Evolutionary conservation across 345 rosid genomes (phyloP), one percentile per base, ranked within the genome.

Genomic region (Corchorus capsularis): DNA sequence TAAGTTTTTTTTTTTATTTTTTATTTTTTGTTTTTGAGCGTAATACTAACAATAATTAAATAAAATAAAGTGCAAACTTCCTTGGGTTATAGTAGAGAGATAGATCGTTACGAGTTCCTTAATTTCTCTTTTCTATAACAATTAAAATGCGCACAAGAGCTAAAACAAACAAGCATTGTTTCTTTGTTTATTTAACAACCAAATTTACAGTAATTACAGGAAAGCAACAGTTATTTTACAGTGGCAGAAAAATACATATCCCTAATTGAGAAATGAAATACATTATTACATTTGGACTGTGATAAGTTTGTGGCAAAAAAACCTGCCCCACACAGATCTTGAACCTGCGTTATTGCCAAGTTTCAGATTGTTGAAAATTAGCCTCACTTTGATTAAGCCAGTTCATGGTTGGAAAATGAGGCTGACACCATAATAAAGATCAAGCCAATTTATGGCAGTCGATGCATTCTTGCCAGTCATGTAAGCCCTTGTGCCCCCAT

Each of bases 131-230:
- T 87, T 84, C 83, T 93, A 87, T 81, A 92, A 88, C 79, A 94
- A 87, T 63, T 91, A 83, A 79, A 89, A 88, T 49, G 83, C 84
- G 6, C 83, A 84, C 59, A 83, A 87, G 87, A 93, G 89, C 45
- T 86, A 89, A 59, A 84, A 79, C 81, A 41, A 56, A 3, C n/a
- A 2, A 27, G 4, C n/a, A 34, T 0, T 0, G 15, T 14, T 15
- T 15, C n/a, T 2, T 14, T 34, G 66, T 14, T 13, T 27, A 27
- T 27, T 62, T 62, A 34, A 34, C 66, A 5, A 50, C 50, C 8
- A 64, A 8, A 41, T 39, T 16, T 9, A 39, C 49, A 41, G 27
- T 41, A 64, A 19, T 41, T 64, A 64, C 27, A 41, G 8, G 1
- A 64, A n/a, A 16, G 6, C 32, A 20, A 4, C n/a, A 9, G 20